A percentile compares a stretch with the other conserved stretches of the same genome.
Evolutionary conservation across 495 filamentous ascomycete species (phyloP).

Genomic region (Talaromyces thailandensis): DNA sequence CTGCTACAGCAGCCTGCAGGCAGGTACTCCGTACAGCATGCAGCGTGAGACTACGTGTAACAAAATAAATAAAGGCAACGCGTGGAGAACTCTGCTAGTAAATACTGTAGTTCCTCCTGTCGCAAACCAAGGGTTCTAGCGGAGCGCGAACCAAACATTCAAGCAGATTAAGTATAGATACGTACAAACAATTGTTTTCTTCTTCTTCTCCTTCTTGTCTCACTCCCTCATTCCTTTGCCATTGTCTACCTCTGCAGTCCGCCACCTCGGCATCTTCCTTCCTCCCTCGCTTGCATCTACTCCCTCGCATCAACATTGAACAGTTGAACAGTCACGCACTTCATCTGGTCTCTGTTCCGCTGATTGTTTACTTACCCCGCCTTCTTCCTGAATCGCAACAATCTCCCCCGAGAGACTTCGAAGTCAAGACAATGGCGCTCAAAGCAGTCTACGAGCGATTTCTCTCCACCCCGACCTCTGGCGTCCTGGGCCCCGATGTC

Average conservation of each 20-base stretch:
- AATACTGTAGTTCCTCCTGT: not conserved
- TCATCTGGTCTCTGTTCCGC: not conserved
- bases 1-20: not conserved
- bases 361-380: slow-evolving; percentile 5
- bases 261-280: not conserved
- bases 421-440: slow-evolving; percentile 43
- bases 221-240: slow-evolving; percentile 3
- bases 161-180: not conserved
- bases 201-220: slow-evolving; percentile 6
- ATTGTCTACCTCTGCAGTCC: slow-evolving; percentile 3
- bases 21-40: not conserved
- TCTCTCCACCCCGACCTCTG: slow-evolving; percentile 57
- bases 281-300: not conserved
- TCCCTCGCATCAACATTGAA: not conserved
- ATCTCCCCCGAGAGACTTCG: too few species aligned
- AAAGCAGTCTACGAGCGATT: slow-evolving; percentile 68
- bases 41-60: not conserved
- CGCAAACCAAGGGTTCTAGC: not conserved
- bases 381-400: not conserved
- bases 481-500: slow-evolving; percentile 57
- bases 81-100: not conserved
- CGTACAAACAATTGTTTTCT: slow-evolving; percentile 2
- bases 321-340: not conserved
- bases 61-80: not conserved
- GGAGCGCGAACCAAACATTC: slow-evolving; percentile 2